These are phyloP conservation scores for Phaeotremella fagi DNA, from an alignment of 768 basidiomycete genomes.

Conservation along the genomic window DNA sequence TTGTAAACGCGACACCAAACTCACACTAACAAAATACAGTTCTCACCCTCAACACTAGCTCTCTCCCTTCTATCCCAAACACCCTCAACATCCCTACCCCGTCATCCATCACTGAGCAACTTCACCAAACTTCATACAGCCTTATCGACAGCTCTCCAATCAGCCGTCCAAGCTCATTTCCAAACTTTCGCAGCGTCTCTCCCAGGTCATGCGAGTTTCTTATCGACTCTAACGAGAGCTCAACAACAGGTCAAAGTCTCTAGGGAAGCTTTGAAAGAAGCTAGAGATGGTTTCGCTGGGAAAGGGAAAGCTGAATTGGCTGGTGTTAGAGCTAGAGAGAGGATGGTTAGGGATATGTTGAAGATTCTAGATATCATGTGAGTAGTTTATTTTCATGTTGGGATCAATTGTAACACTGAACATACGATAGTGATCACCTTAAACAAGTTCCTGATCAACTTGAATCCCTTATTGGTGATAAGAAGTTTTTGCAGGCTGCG, in stretches of 20 bases:
- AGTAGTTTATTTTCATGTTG: constrained; percentile 40
- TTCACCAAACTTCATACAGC: constrained; percentile 40
- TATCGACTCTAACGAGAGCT: constrained; percentile 65
- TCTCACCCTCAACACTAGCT: constrained; percentile 90
- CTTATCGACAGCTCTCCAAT: constrained; percentile 42
- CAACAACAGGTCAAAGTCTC: constrained; percentile 71
- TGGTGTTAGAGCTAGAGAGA: constrained; percentile 72
- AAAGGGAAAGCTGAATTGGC: constrained; percentile 44
- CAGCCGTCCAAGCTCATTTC: constrained; percentile 66
- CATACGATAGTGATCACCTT: constrained; percentile 67
- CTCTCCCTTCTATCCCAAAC: constrained; percentile 62
- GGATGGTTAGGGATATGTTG: constrained; percentile 93
- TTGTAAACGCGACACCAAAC: neutral
- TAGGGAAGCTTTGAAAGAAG: constrained; percentile 65
- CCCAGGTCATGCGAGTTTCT: constrained; percentile 77
- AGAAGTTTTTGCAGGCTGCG: constrained; percentile 82
- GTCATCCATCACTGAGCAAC: constrained; percentile 26
- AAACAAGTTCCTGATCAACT: constrained; percentile 86
- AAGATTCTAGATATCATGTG: constrained; percentile 91
- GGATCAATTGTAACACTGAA: neutral
- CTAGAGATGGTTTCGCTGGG: constrained; percentile 67
- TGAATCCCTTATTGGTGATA: constrained; percentile 93
- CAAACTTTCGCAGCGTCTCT: constrained; percentile 91
- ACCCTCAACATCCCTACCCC: constrained; percentile 17
- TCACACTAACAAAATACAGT: constrained; percentile 53